Percentiles rank a stretch among this genome's conserved stretches.
Conservation (phyloP, 306 rosid species). For the Comarum palustre region DNA sequence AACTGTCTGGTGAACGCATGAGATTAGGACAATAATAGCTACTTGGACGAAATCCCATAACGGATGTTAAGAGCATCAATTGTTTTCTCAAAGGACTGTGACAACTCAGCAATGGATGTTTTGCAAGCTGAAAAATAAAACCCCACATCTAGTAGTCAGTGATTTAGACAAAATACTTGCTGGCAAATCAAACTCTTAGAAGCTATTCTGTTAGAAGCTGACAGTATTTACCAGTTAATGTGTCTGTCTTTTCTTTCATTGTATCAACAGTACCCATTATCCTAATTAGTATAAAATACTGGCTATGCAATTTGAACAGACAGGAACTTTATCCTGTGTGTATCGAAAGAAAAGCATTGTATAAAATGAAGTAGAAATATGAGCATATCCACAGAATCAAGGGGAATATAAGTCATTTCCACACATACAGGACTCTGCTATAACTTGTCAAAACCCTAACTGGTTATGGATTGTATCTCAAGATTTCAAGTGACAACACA, state of each 20-base stretch:
- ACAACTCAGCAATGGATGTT: conserved; percentile 59
- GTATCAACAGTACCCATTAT: not conserved
- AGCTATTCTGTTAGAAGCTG: not conserved
- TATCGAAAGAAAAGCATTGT: not conserved
- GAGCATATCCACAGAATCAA: not conserved
- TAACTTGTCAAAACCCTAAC: not conserved
- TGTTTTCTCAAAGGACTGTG: conserved; percentile 68
- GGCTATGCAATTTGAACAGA: not conserved
- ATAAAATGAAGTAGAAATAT: not conserved
- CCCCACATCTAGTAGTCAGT: not conserved
- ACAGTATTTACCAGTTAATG: not conserved
- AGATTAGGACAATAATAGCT: conserved; percentile 23
- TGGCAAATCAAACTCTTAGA: not conserved
- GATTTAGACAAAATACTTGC: not conserved
- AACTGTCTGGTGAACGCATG: conserved; percentile 8
- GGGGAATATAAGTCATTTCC: not conserved
- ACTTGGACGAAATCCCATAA: conserved; percentile 56
- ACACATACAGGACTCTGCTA: not conserved
- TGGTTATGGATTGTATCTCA: conserved; percentile 1
- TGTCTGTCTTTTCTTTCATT: not conserved
- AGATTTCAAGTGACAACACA: not conserved
- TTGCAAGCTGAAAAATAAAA: conserved; percentile 55
- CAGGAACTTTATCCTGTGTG: not conserved
- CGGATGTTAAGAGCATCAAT: conserved; percentile 59
- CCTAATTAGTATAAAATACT: not conserved